Conservation (phyloP, 2,329 filamentous ascomycete species). For the Colletotrichum tofieldiae region DNA sequence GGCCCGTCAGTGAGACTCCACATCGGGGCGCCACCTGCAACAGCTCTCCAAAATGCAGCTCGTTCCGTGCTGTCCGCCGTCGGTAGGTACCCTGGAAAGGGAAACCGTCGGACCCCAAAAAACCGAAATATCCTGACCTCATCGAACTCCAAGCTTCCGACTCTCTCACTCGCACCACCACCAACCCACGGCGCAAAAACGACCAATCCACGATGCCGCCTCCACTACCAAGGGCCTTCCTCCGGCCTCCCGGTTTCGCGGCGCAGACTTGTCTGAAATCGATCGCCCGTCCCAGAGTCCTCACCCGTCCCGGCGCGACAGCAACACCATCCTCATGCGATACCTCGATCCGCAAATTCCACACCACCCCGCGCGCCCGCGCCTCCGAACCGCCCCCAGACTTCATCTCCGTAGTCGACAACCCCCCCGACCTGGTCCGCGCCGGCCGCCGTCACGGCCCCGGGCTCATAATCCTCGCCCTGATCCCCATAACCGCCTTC, state of each 20-base stretch:
- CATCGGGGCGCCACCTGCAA: slow-evolving; percentile 5
- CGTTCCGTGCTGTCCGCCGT: not conserved
- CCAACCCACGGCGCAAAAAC: not conserved
- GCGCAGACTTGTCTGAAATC: slow-evolving; percentile 11
- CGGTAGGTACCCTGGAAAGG: slow-evolving; percentile 24
- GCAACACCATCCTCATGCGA: not conserved
- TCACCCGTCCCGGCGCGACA: not conserved
- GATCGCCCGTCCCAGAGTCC: not conserved
- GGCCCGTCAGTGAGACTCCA: slow-evolving; percentile 4
- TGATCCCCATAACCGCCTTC: slow-evolving; percentile 95
- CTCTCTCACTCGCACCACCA: slow-evolving; percentile 16
- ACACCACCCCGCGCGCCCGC: slow-evolving; percentile 42
- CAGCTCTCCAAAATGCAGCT: slow-evolving; percentile 24
- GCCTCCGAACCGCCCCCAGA: slow-evolving; percentile 61
- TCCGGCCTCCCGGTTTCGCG: slow-evolving; percentile 8
- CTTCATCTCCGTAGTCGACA: slow-evolving; percentile 90
- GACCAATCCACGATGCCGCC: slow-evolving; percentile 25
- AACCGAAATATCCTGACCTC: slow-evolving; percentile 37
- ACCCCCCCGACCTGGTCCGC: slow-evolving; percentile 85
- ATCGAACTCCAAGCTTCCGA: slow-evolving; percentile 18
- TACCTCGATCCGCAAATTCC: slow-evolving; percentile 29
- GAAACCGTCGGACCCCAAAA: slow-evolving; percentile 12
- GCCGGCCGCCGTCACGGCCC: slow-evolving; percentile 81
- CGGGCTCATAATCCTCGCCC: slow-evolving; percentile 84
- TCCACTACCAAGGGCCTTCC: slow-evolving; percentile 18